phyloP scores from a whole-genome alignment of 257 asterid genomes.

The Solanum infundibuliforme region DNA sequence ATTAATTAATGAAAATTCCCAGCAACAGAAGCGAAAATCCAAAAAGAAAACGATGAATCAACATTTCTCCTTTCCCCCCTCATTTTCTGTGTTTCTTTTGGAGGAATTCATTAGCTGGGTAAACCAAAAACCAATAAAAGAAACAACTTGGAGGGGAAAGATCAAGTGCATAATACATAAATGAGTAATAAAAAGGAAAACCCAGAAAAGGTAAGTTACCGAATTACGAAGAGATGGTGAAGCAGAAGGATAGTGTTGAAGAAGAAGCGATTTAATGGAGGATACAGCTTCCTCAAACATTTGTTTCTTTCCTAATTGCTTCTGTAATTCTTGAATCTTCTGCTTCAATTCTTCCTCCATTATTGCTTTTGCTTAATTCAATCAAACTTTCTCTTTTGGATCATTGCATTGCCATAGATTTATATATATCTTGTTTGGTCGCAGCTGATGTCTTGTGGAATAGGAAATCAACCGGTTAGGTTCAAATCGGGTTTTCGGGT shows the following conservation, averaged over 20 bases:
- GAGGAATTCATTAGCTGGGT: not conserved
- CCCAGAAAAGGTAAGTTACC: constrained; percentile 21
- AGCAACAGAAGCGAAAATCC: not conserved
- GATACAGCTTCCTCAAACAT: constrained; percentile 71
- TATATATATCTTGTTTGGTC: not conserved
- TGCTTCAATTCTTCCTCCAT: constrained; percentile 52
- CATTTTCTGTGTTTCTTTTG: not conserved
- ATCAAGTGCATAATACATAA: not conserved
- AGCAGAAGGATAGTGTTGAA: constrained; percentile 56
- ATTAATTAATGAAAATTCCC: not conserved
- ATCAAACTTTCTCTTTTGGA: not conserved
- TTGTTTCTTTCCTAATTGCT: constrained; percentile 64
- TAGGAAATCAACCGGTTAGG: not conserved
- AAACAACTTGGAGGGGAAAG: not conserved
- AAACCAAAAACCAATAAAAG: not conserved
- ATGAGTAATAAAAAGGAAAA: not conserved
- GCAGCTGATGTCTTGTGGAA: not conserved
- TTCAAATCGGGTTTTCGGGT: not conserved
- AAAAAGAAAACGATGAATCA: not conserved
- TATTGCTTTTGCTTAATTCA: not conserved
- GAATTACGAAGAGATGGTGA: constrained; percentile 54
- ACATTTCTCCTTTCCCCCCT: not conserved
- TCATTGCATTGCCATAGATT: not conserved
- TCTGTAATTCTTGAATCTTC: constrained; percentile 65
- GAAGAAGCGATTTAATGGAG: constrained; percentile 61